A percentile compares a stretch with the other conserved stretches of the same genome.
phyloP scores from a whole-genome alignment of 2,329 filamentous ascomycete genomes.

The Phoma sp. region DNA sequence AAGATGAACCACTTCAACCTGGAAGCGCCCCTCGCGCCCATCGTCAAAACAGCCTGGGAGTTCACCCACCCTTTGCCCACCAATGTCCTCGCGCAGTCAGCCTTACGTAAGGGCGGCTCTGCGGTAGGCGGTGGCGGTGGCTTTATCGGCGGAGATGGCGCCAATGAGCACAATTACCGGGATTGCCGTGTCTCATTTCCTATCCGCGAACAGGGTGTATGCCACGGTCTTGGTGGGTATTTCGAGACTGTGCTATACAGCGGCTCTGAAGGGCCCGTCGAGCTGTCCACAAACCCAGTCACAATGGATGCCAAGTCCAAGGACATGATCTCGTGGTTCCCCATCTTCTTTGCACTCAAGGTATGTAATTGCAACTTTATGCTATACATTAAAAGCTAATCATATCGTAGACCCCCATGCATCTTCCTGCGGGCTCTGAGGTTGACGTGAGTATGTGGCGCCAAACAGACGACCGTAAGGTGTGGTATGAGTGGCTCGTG shows the following conservation, averaged over 20 bases:
- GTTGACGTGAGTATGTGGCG: conserved; percentile 94
- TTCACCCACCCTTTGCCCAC: conserved; percentile 77
- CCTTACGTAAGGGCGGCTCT: conserved; percentile 65
- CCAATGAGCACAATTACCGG: conserved; percentile 91
- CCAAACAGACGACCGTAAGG: conserved; percentile 90
- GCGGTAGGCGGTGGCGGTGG: conserved; percentile 72
- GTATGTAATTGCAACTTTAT: conserved; percentile 56
- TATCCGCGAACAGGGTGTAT: conserved; percentile 77
- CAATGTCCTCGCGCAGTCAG: conserved; percentile 62
- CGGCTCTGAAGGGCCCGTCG: conserved; percentile 65
- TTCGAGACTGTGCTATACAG: conserved; percentile 95
- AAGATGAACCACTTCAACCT: conserved; percentile 43
- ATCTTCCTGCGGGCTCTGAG: conserved; percentile 82
- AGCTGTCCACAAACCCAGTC: conserved; percentile 91
- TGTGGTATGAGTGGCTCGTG: conserved; percentile 99
- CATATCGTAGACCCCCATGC: conserved; percentile 74
- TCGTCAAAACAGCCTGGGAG: conserved; percentile 79
- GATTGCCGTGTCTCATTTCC: conserved; percentile 79
- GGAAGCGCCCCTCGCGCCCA: conserved; percentile 41
- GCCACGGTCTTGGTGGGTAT: conserved; percentile 91
- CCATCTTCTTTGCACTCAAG: conserved; percentile 96
- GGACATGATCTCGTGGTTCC: conserved; percentile 99
- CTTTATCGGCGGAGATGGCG: conserved; percentile 76
- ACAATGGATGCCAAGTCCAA: conserved; percentile 91
- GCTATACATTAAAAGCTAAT: neutral